Conservation (phyloP, 2,329 filamentous ascomycete genomes). For the Xylariaceae sp. region DNA sequence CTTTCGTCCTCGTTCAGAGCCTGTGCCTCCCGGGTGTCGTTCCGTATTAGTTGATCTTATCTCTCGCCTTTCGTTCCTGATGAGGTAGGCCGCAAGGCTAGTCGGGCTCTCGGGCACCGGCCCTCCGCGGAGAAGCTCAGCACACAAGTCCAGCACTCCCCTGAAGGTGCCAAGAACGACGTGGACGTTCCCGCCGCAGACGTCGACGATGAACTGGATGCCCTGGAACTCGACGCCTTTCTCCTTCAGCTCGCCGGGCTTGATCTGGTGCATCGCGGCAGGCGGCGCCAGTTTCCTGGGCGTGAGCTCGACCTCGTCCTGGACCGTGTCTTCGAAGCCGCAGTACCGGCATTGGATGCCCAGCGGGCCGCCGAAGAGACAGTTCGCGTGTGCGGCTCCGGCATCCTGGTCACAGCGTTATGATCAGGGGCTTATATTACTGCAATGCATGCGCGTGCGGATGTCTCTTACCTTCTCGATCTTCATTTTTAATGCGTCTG, state of each 20-base stretch:
- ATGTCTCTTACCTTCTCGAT: slow-evolving; percentile 2
- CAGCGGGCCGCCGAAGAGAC: slow-evolving; percentile 8
- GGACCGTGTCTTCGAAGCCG: slow-evolving; percentile 23
- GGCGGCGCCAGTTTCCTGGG: slow-evolving; percentile 31
- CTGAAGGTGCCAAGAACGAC: slow-evolving; percentile 27
- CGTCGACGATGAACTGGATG: slow-evolving; percentile 32
- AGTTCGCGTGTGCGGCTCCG: background rate
- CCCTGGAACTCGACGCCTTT: slow-evolving; percentile 30
- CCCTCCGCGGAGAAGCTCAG: slow-evolving; percentile 13
- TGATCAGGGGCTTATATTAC: background rate
- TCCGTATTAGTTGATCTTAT: background rate
- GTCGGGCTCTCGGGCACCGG: slow-evolving; percentile 3
- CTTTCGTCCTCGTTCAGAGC: background rate
- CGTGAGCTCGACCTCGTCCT: slow-evolving; percentile 2
- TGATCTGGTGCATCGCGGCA: slow-evolving; percentile 34
- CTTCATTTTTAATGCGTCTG: background rate
- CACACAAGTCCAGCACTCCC: slow-evolving; percentile 23
- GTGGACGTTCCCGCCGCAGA: slow-evolving; percentile 24
- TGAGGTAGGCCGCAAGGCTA: background rate
- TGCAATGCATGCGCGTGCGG: background rate
- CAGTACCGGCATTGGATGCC: slow-evolving; percentile 35
- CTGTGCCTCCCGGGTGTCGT: background rate
- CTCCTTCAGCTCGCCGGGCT: slow-evolving; percentile 6
- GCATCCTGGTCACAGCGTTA: background rate
- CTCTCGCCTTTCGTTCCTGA: background rate